Percentiles rank a stretch among this genome's conserved stretches.
These are phyloP conservation scores for Capsella bursapastoris DNA, from an alignment of 345 rosid genomes.

Conservation along the genomic window DNA sequence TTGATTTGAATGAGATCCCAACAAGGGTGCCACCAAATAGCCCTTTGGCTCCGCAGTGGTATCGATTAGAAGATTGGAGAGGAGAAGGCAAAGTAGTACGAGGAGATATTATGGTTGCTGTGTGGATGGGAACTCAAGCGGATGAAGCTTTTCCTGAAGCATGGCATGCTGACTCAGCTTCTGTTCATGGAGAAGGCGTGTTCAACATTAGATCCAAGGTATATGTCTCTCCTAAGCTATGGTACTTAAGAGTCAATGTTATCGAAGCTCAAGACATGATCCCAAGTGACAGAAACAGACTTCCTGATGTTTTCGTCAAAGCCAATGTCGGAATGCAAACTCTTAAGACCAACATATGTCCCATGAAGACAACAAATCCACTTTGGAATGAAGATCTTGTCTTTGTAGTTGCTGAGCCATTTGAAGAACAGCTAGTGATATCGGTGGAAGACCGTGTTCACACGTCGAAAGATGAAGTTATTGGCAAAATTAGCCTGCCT, in stretches of 20 bases:
- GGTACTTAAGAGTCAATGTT: slow-evolving; percentile 84
- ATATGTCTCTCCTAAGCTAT: slow-evolving; percentile 81
- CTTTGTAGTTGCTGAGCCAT: slow-evolving; percentile 92
- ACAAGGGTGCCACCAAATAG: slow-evolving; percentile 96
- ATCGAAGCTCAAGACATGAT: slow-evolving; percentile 89
- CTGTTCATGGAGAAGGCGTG: slow-evolving; percentile 70
- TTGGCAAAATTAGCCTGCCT: slow-evolving; percentile 69
- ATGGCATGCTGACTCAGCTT: slow-evolving; percentile 80
- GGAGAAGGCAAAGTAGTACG: slow-evolving; percentile 73
- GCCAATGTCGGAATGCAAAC: slow-evolving; percentile 82
- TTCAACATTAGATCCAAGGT: slow-evolving; percentile 73
- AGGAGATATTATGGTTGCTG: slow-evolving; percentile 89
- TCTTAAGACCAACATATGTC: slow-evolving; percentile 61
- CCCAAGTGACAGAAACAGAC: slow-evolving; percentile 63
- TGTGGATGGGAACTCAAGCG: slow-evolving; percentile 96
- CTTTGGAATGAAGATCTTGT: slow-evolving; percentile 89
- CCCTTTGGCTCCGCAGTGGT: slow-evolving; percentile 95
- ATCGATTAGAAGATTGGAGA: slow-evolving; percentile 69
- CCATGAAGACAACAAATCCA: slow-evolving; percentile 58
- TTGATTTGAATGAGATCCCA: slow-evolving; percentile 84
- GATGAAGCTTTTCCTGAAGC: slow-evolving; percentile 91
- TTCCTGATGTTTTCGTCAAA: slow-evolving; percentile 75
- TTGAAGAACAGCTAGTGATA: slow-evolving; percentile 76
- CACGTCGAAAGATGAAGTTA: slow-evolving; percentile 63
- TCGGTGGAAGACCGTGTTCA: slow-evolving; percentile 74